Percentiles rank a stretch among this genome's conserved stretches.
phyloP scores from a whole-genome alignment of 1,284 basidiomycete genomes.

The Marasmius sp. region DNA sequence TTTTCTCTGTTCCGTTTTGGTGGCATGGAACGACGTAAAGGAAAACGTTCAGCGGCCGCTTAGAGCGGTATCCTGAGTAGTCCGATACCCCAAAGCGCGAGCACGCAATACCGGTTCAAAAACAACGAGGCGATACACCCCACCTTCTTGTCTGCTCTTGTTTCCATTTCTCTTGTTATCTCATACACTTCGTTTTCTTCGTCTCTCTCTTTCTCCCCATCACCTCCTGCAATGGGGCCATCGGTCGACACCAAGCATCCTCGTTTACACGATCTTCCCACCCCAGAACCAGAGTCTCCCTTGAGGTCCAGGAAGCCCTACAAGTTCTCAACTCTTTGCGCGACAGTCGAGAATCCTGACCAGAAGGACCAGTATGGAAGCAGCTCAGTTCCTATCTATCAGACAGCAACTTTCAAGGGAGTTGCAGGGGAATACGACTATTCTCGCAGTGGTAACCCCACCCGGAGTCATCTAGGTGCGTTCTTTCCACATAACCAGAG shows the following conservation, averaged over 20 bases:
- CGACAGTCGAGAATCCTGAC: conserved; percentile 85
- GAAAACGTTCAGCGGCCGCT: background rate
- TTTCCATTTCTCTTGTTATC: background rate
- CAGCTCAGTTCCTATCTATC: conserved; percentile 95
- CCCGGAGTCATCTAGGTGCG: conserved; percentile 89
- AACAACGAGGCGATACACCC: background rate
- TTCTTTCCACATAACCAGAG: conserved; percentile 11
- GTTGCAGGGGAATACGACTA: conserved; percentile 92
- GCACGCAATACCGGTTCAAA: conserved; percentile 6
- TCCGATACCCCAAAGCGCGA: conserved; percentile 1
- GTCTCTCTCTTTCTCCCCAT: conserved; percentile 3
- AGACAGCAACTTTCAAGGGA: conserved; percentile 98
- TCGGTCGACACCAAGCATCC: conserved; percentile 17
- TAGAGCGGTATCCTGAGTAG: background rate
- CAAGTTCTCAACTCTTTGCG: conserved; percentile 84
- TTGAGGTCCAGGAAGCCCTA: conserved; percentile 66
- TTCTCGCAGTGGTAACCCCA: conserved; percentile 94
- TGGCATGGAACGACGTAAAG: conserved; percentile 30
- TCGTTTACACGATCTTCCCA: conserved; percentile 50
- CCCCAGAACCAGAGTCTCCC: conserved; percentile 77
- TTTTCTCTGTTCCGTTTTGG: conserved; percentile 47
- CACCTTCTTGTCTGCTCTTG: background rate
- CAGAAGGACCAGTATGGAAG: conserved; percentile 97
- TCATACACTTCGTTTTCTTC: conserved; percentile 4
- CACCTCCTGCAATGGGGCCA: conserved; percentile 22